Base-by-base conservation (phyloP, 257 asterid genomes). In the Solanum peruvianum region DNA sequence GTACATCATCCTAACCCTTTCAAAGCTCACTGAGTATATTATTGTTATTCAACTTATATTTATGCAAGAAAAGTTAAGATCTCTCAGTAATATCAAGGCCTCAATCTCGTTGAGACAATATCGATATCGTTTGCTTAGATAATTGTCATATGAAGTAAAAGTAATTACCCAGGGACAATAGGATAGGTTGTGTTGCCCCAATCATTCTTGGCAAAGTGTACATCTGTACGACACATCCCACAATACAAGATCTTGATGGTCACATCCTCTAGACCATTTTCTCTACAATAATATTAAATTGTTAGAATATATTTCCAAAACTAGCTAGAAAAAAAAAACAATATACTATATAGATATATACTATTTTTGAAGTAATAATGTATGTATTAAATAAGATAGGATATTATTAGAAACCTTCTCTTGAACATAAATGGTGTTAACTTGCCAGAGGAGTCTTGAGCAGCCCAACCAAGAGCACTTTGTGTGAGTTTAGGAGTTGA, bases 191-290 rank as follows among this genome's bases (percentile, higher is more conserved):
- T 56, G 18, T 45, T 45, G 2, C 62, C 87, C 87, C 87, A 87
- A 41, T 87, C 89, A 67, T 87, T 87, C 85, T 84, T 87, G 66
- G 82, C 85, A 77, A 83, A 82, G 62, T 83, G 77, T 21, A 84
- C 71, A 83, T 87, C 89, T 16, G 87, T 67, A 10, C 78, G 89
- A 67, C 89, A 87, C 66, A 87, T 75, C 58, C 89, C 89, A 75
- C 89, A 87, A n/a, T 84, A 87, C 67, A 84, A 23, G 20, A 87
- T 78, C 71, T 87, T 84, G 69, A 87, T 25, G 23, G 82, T 84
- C 58, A 87, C 86, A 60, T 87, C 89, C 9, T 60, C 75, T 42
- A 60, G n/a, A 4, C 87, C 89, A 39, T 76, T 87, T 72, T 76
- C 85, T 25, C 87, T 87, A 77, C 80, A 76, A 82, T 16, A 35